phyloP scores from a whole-genome alignment of 176 grass and related monocot species.

The Avena sativa region DNA sequence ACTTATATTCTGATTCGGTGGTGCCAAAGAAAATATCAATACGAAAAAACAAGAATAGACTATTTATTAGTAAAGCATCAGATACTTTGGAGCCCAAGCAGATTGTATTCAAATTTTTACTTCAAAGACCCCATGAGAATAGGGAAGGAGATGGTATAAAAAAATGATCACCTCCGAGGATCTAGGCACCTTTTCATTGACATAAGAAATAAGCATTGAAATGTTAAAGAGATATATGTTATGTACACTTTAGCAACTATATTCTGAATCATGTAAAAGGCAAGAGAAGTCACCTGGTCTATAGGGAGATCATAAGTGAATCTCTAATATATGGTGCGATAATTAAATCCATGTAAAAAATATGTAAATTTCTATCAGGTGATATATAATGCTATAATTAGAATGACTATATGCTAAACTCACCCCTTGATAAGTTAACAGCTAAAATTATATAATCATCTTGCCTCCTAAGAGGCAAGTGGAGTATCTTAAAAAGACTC shows the following conservation, averaged over 20 bases:
- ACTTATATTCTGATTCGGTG: not conserved
- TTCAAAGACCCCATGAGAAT: not conserved
- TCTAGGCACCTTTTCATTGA: not conserved
- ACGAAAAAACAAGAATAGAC: not conserved
- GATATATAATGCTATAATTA: not conserved
- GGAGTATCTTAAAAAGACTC: not conserved
- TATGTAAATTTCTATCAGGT: not conserved
- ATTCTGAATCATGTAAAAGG: not conserved
- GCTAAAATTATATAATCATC: not conserved
- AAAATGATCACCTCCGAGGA: not conserved
- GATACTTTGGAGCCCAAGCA: not conserved
- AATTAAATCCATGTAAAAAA: not conserved
- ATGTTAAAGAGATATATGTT: not conserved
- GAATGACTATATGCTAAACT: not conserved
- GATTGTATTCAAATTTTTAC: not conserved
- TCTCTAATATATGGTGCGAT: not conserved
- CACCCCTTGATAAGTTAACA: not conserved
- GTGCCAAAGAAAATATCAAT: not conserved
- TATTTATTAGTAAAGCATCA: not conserved
- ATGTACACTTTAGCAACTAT: slow-evolving; percentile 4
- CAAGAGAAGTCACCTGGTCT: not conserved
- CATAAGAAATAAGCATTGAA: not conserved
- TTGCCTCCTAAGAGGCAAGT: not conserved
- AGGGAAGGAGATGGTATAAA: too few species aligned
- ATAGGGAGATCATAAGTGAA: not conserved